phyloP scores from a whole-genome alignment of 2,329 filamentous ascomycete species.

The Xylaria polymorpha region DNA sequence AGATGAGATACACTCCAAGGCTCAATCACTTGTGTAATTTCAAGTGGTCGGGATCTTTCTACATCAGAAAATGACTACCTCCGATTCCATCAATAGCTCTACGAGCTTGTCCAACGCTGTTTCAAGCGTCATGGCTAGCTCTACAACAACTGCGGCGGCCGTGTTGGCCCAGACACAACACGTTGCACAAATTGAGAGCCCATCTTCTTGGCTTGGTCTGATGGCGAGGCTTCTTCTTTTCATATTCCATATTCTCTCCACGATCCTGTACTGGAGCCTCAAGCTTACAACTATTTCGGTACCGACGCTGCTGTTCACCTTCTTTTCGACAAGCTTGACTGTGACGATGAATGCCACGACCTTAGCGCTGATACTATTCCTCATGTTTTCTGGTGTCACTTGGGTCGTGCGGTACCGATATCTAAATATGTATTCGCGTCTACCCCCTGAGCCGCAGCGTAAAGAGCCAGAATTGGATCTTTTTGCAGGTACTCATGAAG shows the following conservation, averaged over 20 bases:
- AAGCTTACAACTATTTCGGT: conserved; percentile 89
- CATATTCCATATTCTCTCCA: conserved; percentile 66
- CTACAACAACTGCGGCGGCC: conserved; percentile 43
- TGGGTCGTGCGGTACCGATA: conserved; percentile 97
- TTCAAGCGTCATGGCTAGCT: conserved; percentile 44
- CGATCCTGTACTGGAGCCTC: conserved; percentile 79
- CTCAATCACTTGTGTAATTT: conserved; percentile 14
- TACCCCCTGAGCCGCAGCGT: conserved; percentile 93
- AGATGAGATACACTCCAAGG: conserved; percentile 41
- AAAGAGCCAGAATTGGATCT: conserved; percentile 96
- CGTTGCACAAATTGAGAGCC: conserved; percentile 42
- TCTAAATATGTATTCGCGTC: conserved; percentile 94
- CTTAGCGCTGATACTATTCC: conserved; percentile 76
- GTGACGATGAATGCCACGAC: conserved; percentile 99
- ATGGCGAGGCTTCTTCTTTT: conserved; percentile 66
- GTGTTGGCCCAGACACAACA: conserved; percentile 42
- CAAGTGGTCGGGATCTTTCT: conserved; percentile 2
- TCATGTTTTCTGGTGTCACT: conserved; percentile 83
- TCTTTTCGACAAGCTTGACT: conserved; percentile 76
- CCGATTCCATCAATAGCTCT: conserved; percentile 28
- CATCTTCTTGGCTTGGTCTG: conserved; percentile 66
- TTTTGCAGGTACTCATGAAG: conserved; percentile 92
- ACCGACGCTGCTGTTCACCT: conserved; percentile 82
- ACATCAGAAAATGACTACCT: conserved; percentile 28
- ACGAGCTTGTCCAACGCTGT: conserved; percentile 43